These are phyloP conservation scores for Sporobolomyces roseus DNA, from an alignment of 768 basidiomycete genomes.

Conservation along the genomic window DNA sequence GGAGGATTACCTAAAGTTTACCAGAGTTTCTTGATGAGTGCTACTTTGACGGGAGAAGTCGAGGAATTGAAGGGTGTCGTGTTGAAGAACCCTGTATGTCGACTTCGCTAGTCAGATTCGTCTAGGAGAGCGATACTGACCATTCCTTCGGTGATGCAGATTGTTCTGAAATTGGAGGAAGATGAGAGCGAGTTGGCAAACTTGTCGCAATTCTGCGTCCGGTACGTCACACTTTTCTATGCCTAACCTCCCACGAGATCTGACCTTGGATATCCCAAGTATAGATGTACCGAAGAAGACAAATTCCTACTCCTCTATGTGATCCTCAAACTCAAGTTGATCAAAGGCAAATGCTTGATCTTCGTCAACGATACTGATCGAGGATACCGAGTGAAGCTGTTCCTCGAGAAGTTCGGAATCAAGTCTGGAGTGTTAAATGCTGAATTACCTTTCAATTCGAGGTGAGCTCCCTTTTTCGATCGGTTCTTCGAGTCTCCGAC, in stretches of 20 bases:
- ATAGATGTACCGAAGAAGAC: conserved; percentile 84
- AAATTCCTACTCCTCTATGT: conserved; percentile 96
- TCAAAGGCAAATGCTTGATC: conserved; percentile 91
- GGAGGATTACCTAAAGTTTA: conserved; percentile 73
- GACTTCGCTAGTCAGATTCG: no score
- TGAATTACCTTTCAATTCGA: conserved; percentile 88
- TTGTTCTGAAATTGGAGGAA: conserved; percentile 80
- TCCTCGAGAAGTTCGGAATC: conserved; percentile 94
- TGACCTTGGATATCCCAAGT: no score
- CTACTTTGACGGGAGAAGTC: conserved; percentile 95
- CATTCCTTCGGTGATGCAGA: conserved; percentile 57
- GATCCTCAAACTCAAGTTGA: conserved; percentile 89
- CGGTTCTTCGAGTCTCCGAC: neutral
- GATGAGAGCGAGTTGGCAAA: conserved; percentile 74
- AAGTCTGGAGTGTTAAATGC: conserved; percentile 94
- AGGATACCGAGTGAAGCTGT: conserved; percentile 92
- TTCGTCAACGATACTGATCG: conserved; percentile 96
- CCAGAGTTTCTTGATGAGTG: conserved; percentile 94
- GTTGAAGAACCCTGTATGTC: conserved; percentile 84
- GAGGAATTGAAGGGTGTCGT: conserved; percentile 82
- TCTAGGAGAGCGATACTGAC: no score
- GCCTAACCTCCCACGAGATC: no score
- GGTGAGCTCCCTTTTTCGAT: conserved; percentile 52
- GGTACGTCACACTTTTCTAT: conserved; percentile 49
- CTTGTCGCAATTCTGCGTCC: conserved; percentile 79